Evolutionary conservation across 2,329 filamentous ascomycete genomes (phyloP).

Genomic region (Pseudodiploospora longispora): DNA sequence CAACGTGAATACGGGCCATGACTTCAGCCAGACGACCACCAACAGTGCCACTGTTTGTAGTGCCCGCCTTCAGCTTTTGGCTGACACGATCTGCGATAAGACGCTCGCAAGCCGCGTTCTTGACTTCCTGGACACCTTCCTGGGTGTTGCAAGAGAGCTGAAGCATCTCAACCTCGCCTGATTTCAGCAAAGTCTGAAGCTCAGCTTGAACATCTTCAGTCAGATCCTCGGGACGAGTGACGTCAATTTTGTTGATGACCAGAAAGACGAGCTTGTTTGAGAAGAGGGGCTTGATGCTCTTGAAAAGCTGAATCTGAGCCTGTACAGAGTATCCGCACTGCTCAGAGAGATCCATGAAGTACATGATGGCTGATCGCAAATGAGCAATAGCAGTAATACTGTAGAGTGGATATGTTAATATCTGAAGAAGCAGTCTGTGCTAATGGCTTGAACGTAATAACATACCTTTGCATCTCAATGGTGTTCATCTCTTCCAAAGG

Average conservation of each 20-base stretch:
- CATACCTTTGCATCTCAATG: slow-evolving; percentile 80
- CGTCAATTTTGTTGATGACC: slow-evolving; percentile 97
- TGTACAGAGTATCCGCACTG: slow-evolving; percentile 92
- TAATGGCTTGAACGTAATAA: too few species aligned
- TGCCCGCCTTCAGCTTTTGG: slow-evolving; percentile 92
- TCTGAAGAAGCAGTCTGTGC: background rate
- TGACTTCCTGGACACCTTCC: slow-evolving; percentile 88
- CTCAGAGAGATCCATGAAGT: slow-evolving; percentile 97
- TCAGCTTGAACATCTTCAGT: slow-evolving; percentile 69
- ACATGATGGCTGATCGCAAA: slow-evolving; percentile 86
- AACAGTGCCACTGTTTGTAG: slow-evolving; percentile 64
- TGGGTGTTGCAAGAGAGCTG: slow-evolving; percentile 92
- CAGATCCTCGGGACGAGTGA: slow-evolving; percentile 79
- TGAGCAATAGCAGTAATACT: slow-evolving; percentile 95
- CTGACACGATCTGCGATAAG: slow-evolving; percentile 88
- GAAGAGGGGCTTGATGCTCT: slow-evolving; percentile 94
- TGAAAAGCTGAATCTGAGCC: slow-evolving; percentile 90
- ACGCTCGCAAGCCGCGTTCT: slow-evolving; percentile 89
- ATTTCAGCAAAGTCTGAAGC: slow-evolving; percentile 72
- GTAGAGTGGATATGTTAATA: slow-evolving; percentile 3
- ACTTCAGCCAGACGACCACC: slow-evolving; percentile 83
- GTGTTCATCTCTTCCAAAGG: slow-evolving; percentile 99
- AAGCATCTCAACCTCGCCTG: slow-evolving; percentile 84
- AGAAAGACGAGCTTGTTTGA: slow-evolving; percentile 96
- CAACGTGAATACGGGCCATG: slow-evolving; percentile 90